Base-by-base conservation (phyloP, 1,284 basidiomycete species). In the Tilletia horrida region DNA sequence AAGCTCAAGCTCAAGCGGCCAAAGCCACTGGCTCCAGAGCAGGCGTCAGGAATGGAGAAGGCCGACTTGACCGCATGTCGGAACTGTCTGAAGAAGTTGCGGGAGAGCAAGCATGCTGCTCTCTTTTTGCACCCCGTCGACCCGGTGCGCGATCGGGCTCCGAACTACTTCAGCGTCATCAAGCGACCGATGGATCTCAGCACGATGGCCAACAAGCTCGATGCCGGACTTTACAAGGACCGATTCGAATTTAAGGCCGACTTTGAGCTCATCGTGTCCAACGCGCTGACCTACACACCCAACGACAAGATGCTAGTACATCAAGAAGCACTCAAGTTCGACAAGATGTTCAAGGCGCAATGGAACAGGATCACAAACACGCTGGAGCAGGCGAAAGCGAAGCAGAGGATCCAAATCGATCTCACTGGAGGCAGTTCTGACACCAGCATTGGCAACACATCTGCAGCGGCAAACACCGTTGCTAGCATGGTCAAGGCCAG, bases 151-250 rank as follows among this genome's bases (percentile, higher is more conserved):
- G 80, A 81, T 43, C 69, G 75, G 65, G 80, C 76, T 23, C 77
- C 76, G 2, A 71, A 81, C 66, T 97, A 97, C 82, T 92, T 93
- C 76, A 88, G 91, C 64, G 84, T 95, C 67, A 91, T 99, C 83
- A 91, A 91, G 81, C 85, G 90, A 16, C 95, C 96, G 0, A 97
- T 99, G 92, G 95, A 99, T 81, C 85, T 98, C 14, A 89, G 88
- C 63, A 94, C 93, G 0, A 97, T 99, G 92, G 95, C 98, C 81
- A 90, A 90, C 65, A 97, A 96, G 83, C 84, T 98, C 27, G 89
- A 92, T 76, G 88, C 87, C 69, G 93, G 93, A 0, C 73, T 80
- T 65, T 98, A 97, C 84, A 86, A 88, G 69, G 88, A 91, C 76
- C 88, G 93, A 25, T 88, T 89, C 77, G 89, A 86, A 23, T 95